Evolutionary conservation across 2,329 filamentous ascomycete species (phyloP).

Genomic region (Colletotrichum karsti): DNA sequence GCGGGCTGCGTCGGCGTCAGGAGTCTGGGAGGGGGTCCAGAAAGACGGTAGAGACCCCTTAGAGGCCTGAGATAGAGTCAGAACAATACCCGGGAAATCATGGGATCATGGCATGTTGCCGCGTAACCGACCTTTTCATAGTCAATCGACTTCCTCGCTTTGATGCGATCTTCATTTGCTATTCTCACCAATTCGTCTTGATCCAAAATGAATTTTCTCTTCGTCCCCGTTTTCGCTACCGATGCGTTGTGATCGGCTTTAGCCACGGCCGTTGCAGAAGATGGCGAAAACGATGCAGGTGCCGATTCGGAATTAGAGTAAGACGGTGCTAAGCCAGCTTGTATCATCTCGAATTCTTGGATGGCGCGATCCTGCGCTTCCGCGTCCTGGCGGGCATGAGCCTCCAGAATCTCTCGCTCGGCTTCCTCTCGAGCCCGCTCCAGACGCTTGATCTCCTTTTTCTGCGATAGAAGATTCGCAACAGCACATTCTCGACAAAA

Average conservation of each 20-base stretch:
- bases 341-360: constrained; percentile 84
- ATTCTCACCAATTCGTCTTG: constrained; percentile 79
- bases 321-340: constrained; percentile 70
- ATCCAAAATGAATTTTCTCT: constrained; percentile 85
- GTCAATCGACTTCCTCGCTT: constrained; percentile 75
- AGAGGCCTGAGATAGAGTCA: constrained; percentile 16
- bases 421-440: constrained; percentile 72
- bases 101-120: neutral
- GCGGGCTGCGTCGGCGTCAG: constrained; percentile 49
- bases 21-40: constrained; percentile 90
- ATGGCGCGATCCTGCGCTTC: constrained; percentile 77
- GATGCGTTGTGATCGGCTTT: neutral
- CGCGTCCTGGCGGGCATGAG: constrained; percentile 67
- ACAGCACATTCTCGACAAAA: constrained; percentile 97
- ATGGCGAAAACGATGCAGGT: neutral
- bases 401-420: constrained; percentile 69
- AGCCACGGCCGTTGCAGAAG: neutral
- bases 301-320: neutral
- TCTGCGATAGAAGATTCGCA: constrained; percentile 88
- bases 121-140: constrained; percentile 70
- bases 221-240: constrained; percentile 42
- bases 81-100: neutral
- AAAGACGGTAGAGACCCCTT: constrained; percentile 76
- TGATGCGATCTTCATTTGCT: constrained; percentile 73
- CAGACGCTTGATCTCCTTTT: constrained; percentile 87